Base-by-base conservation (phyloP, 1,284 basidiomycete genomes). In the Naganishia liquefaciens region DNA sequence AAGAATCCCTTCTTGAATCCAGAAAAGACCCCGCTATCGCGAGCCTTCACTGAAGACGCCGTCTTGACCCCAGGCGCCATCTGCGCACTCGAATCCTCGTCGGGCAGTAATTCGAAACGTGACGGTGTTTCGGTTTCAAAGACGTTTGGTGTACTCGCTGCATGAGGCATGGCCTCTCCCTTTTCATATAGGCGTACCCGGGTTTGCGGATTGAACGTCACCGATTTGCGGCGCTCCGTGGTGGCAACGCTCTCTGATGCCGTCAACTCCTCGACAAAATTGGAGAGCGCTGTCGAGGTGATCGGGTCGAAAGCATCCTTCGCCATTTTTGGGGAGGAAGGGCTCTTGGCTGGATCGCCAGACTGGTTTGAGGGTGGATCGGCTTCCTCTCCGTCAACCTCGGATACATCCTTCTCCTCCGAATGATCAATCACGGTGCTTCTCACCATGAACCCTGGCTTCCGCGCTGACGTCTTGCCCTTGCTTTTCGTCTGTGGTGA, bases 1-100 rank as follows among this genome's bases (percentile, higher is more conserved):
- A 67, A 47, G 42, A 67, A 64, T 3, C 66, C 66, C 47, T 62
- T 67, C 28, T 61, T 64, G 46, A 67, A 64, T 11, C 66, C 66
- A 13, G 62, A 30, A 39, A 67, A 67, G 13, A 50, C 27, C 11
- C 44, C 43, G 19, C 27, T 40, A 17, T 50, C 46, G 19, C 28
- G 30, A 27, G 28, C 39, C 55, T 49, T 54, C 33, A 39, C 25
- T 17, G 21, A 10, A 21, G 54, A 5, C 15, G 37, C 25, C 15
- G 28, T n/a, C 21, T 57, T 27, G n/a, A 19, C 23, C 15, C 15
- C 37, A 17, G 57, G 6, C 21, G 33, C 6, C 23, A 25, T 11
- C 19, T 44, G 19, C 17, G 39, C 0, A n/a, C n/a, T 15, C 23
- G 3, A 6, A 30, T 25, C 27, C 5, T 53, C 60, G 19, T 53